Base-by-base conservation (phyloP, 176 grass and related monocot genomes). In the Avena sativa region DNA sequence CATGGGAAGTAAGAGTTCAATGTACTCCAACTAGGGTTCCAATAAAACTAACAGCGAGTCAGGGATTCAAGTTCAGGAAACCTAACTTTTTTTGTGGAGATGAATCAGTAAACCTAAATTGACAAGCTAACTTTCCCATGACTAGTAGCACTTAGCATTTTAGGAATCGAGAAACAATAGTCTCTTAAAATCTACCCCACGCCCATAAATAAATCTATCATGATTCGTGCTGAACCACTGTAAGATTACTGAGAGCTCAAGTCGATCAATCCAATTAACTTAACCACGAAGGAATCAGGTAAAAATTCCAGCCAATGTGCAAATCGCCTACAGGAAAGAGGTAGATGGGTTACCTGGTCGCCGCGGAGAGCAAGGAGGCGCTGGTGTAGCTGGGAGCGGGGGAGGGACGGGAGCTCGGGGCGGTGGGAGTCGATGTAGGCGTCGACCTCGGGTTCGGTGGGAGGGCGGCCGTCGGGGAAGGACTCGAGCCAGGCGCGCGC, bases 311-410 rank as follows among this genome's bases (percentile, higher is more conserved):
- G 40, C 40, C 40, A 74, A 66, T 3, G 57, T 14, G 46, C 60
- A 13, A 78, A 78, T 78, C 74, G 30, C 48, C 28, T 16, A 38
- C 12, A 32, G 32, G 26, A 3, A 49, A 28, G 49, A 40, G 48
- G 51, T 19, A 6, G 74, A 47, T 9, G 23, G 44, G 44, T 73
- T 83, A 89, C 93, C 90, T 88, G 93, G 74, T 85, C 79, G 19
- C 85, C 84, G 11, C 78, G 85, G 57, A 92, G 81, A 1, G 91
- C 85, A 73, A 95, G 91, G 82, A 95, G 87, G 73, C 89, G 87
- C 89, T 89, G 89, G 78, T 89, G 93, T 14, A 95, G 84, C 77
- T 95, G 89, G 59, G 84, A 84, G 74, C 93, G 89, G 38, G 93
- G 91, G 9, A 91, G 79, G 66, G 91, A 93, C 0, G 87, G 89